phyloP scores from a whole-genome alignment of 257 asterid genomes.

The Scutellaria galericulata region DNA sequence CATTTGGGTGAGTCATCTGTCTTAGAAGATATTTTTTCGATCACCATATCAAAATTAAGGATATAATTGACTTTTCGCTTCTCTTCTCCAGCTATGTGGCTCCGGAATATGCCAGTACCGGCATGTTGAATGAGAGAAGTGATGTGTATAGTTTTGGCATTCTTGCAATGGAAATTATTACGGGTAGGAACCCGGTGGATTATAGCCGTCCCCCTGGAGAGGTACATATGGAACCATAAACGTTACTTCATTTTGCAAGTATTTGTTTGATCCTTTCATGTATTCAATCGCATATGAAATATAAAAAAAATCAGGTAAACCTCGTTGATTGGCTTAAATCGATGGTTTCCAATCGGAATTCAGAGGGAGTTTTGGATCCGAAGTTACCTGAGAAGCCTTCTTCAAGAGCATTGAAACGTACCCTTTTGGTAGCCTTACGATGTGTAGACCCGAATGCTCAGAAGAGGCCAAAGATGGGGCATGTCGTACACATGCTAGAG shows the following conservation, averaged over 20 bases:
- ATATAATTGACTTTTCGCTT: conserved; percentile 13
- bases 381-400: conserved; percentile 75
- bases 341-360: conserved; percentile 78
- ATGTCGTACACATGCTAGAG: conserved; percentile 92
- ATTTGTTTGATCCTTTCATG: conserved; percentile 9
- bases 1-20: conserved; percentile 71
- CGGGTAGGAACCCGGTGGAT: conserved; percentile 88
- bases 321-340: conserved; percentile 90
- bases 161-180: conserved; percentile 84
- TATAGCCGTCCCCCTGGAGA: conserved; percentile 85
- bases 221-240: conserved; percentile 44
- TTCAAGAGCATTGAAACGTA: conserved; percentile 79
- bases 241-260: conserved; percentile 20
- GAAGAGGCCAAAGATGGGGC: conserved; percentile 95
- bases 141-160: conserved; percentile 92
- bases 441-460: conserved; percentile 87
- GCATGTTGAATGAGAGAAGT: conserved; percentile 90
- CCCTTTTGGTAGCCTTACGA: conserved; percentile 79
- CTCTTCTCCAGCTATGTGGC: conserved; percentile 73
- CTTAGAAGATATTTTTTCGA: neutral
- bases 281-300: neutral
- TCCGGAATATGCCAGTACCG: conserved; percentile 93
- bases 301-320: conserved; percentile 56
- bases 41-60: neutral
- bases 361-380: conserved; percentile 90